Evolutionary conservation across 345 rosid species (phyloP), one percentile per base, ranked within the genome.

Genomic region (Lumnitzera littorea): DNA sequence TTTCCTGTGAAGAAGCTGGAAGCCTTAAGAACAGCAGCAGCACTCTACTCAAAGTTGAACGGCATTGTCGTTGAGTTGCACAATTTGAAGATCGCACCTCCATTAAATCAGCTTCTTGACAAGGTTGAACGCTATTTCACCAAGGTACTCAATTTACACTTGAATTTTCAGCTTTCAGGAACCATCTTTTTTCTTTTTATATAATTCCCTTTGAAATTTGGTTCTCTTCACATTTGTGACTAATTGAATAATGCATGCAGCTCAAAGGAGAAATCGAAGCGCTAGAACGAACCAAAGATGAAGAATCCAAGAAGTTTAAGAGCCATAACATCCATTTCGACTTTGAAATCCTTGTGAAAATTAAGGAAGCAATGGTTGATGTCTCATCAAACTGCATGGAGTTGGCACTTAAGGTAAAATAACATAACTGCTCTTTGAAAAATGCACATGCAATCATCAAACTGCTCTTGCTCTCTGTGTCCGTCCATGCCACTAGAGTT

Each of bases 331-430:
- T 94, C 59, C 76, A 82, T 12, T 86, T 94, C 56, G 91, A 94
- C 75, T 91, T 94, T 73, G 70, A 78, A 49, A 66, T 91, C 60
- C 81, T 94, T 8, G 49, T 86, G 50, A 84, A 71, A 62, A 82
- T 91, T 63, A 94, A 94, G 77, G 99, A 94, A 72, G 70, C 90
- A 53, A 74, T 86, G 79, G 99, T 94, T 65, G 97, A 94, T 82
- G 78, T 86, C 64, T 94, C 96, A 62, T 91, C 99, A 8, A 81
- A 68, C 75, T 83, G 91, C 72, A 94, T 88, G 96, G 99, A 94
- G 67, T 67, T 84, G 51, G 95, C 91, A 60, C 70, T 94, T 47
- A 83, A 83, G 92, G 97, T 90, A 84, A 48, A 27, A 9, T 48
- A 15, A 25, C 14, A n/a, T n/a, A 23, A 2, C 31, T 15, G 13